Evolutionary conservation across 2,329 filamentous ascomycete species (phyloP).

Genomic region (Colletotrichum horii): DNA sequence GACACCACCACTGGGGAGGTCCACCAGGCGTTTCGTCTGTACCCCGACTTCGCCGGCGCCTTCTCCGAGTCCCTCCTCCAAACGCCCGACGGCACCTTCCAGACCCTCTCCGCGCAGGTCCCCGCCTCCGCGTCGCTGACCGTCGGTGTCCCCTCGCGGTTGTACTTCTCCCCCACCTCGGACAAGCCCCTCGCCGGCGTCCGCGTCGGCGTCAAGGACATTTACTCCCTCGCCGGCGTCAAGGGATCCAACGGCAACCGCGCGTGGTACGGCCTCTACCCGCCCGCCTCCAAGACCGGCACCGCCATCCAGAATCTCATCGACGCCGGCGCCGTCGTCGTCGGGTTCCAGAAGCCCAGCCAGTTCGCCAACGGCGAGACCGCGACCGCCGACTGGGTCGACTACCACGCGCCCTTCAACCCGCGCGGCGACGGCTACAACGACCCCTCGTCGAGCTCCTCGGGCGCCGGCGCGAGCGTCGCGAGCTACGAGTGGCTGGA

Average conservation of each 20-base stretch:
- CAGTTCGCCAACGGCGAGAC: constrained; percentile 47
- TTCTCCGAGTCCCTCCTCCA: constrained; percentile 36
- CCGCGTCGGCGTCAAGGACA: constrained; percentile 67
- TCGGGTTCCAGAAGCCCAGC: constrained; percentile 51
- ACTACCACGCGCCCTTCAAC: constrained; percentile 44
- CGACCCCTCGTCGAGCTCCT: constrained; percentile 45
- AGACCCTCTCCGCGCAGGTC: constrained; percentile 36
- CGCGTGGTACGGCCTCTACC: constrained; percentile 61
- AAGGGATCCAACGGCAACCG: constrained; percentile 59
- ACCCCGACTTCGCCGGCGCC: constrained; percentile 37
- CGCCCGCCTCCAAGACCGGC: constrained; percentile 49
- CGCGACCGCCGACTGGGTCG: constrained; percentile 51
- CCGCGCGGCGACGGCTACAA: constrained; percentile 53
- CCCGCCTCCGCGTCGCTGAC: constrained; percentile 31
- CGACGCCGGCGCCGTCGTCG: constrained; percentile 58
- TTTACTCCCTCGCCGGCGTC: constrained; percentile 61
- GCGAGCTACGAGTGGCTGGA: constrained; percentile 51
- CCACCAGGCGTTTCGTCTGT: constrained; percentile 39
- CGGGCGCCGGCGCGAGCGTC: constrained; percentile 36
- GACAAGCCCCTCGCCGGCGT: constrained; percentile 65
- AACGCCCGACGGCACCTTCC: constrained; percentile 33
- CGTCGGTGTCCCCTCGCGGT: constrained; percentile 61
- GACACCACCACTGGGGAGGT: constrained; percentile 33
- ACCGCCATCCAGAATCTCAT: constrained; percentile 60
- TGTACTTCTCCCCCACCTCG: constrained; percentile 59